Base-by-base conservation (phyloP, 2,329 filamentous ascomycete species). In the Gnomoniopsis smithogilvyi region DNA sequence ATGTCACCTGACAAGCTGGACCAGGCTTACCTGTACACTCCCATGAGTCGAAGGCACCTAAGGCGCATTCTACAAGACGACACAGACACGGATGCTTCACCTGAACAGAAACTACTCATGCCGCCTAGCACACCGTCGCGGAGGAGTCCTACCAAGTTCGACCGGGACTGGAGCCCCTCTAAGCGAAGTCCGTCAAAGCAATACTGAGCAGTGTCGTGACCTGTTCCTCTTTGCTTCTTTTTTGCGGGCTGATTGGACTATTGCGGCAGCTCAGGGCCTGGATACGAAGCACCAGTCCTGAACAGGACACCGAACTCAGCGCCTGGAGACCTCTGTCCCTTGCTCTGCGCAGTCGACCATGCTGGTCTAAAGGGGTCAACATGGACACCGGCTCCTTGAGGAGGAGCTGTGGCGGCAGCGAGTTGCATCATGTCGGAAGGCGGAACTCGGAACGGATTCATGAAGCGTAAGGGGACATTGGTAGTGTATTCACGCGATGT, bases 31-130 rank as follows among this genome's bases (percentile, higher is more conserved):
- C 79, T 81, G 67, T 78, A 76, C 72, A 74, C 80, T 52, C 80
- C 79, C 3, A 76, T 81, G 26, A 64, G 67, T 26, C 77, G 80
- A 4, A 73, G 74, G 52, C 74, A 75, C 55, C 74, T 80, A 22
- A 74, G 78, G 50, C 70, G 72, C n/a, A 68, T 66, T 15, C 67
- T 74, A 33, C 67, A 67, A 51, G 74, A 77, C 52, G 79, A 81
- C 10, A 79, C 77, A 0, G 82, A 84, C 45, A 82, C 80, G 3
- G 82, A 85, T 56, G 77, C 69, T 2, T 80, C 80, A 8, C 79
- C 80, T 0, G 72, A 71, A 41, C 69, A 74, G 56, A 77, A 72
- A 59, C 64, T 72, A 1, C 67, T 82, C 19, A 72, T 78, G 55
- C 71, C 77, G 3, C 74, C 76, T 6, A 74, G 74, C 59, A 80